Conservation (phyloP, 768 basidiomycete genomes). For the Artomyces pyxidatus region DNA sequence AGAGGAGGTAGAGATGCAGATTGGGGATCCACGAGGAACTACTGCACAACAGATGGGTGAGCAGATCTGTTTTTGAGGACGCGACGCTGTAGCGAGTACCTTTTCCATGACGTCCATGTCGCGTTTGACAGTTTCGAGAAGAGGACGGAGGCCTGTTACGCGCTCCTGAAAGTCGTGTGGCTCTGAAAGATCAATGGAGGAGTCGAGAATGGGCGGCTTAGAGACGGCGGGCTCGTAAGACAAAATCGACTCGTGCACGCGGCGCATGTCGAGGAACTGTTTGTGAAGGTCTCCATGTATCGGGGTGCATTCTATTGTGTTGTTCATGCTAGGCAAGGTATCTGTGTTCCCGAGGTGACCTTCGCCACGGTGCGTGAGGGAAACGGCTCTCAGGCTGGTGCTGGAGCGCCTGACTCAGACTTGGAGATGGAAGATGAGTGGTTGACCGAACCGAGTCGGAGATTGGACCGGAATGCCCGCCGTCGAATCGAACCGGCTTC, state of each 20-base stretch:
- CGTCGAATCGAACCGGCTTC: neutral
- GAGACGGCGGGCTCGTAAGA: conserved; percentile 19
- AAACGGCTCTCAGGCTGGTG: no score
- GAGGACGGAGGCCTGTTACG: conserved; percentile 32
- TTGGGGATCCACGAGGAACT: conserved; percentile 50
- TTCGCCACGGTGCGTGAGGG: no score
- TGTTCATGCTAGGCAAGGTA: neutral
- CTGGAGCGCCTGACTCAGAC: neutral
- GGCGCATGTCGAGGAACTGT: conserved; percentile 19
- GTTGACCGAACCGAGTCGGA: neutral
- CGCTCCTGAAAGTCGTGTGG: conserved; percentile 12
- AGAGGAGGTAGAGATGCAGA: conserved; percentile 39
- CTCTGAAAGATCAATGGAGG: conserved; percentile 19
- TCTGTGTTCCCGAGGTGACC: no score
- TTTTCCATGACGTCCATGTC: conserved; percentile 35
- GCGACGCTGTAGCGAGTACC: conserved; percentile 17
- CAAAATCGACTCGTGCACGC: conserved; percentile 19
- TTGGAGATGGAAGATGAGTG: neutral
- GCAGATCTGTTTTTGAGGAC: neutral
- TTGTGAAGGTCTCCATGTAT: conserved; percentile 20
- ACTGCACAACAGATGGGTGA: conserved; percentile 29
- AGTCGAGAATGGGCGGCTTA: conserved; percentile 28
- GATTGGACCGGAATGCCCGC: neutral
- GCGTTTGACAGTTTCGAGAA: conserved; percentile 34
- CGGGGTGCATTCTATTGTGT: neutral